Percentiles rank a stretch among this genome's conserved stretches.
phyloP scores from a whole-genome alignment of 148 eudicot genomes.

The Diospyros lotus region DNA sequence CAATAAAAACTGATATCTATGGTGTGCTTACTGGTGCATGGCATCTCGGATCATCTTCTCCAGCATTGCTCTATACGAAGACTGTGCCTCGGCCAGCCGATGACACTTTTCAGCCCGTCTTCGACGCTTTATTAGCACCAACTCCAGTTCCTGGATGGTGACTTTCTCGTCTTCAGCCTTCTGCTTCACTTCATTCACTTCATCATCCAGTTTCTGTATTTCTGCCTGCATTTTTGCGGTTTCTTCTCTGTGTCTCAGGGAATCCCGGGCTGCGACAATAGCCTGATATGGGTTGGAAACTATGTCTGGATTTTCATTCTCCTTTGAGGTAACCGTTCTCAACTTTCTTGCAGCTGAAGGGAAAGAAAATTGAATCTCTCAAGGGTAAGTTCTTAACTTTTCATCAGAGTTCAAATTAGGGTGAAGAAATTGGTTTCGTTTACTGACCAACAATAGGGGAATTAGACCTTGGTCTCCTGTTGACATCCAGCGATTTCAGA shows the following conservation, averaged over 20 bases:
- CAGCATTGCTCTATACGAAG: constrained; percentile 69
- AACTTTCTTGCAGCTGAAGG: constrained; percentile 54
- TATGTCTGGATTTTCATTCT: constrained; percentile 60
- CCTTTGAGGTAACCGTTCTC: constrained; percentile 42
- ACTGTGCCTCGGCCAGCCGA: constrained; percentile 81
- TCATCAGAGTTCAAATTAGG: too few relatives aligned
- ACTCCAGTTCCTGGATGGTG: constrained; percentile 70
- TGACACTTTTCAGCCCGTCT: constrained; percentile 81
- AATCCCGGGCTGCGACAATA: constrained; percentile 84
- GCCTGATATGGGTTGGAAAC: constrained; percentile 78
- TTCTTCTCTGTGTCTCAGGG: constrained; percentile 80
- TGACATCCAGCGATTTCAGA: constrained; percentile 52
- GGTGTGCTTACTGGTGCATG: constrained; percentile 87
- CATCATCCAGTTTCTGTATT: constrained; percentile 71
- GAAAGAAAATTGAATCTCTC: neutral
- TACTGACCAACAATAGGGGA: constrained; percentile 66
- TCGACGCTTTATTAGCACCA: constrained; percentile 59
- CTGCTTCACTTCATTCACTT: constrained; percentile 48
- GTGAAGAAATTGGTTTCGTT: neutral
- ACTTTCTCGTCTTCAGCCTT: constrained; percentile 79
- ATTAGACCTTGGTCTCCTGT: constrained; percentile 53
- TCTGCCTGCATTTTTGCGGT: constrained; percentile 62
- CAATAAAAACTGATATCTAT: neutral
- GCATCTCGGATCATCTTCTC: constrained; percentile 96
- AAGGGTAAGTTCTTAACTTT: too few relatives aligned